These are phyloP conservation scores for Akebia trifoliata DNA, from an alignment of 164 flowering plant species.

Conservation along the genomic window DNA sequence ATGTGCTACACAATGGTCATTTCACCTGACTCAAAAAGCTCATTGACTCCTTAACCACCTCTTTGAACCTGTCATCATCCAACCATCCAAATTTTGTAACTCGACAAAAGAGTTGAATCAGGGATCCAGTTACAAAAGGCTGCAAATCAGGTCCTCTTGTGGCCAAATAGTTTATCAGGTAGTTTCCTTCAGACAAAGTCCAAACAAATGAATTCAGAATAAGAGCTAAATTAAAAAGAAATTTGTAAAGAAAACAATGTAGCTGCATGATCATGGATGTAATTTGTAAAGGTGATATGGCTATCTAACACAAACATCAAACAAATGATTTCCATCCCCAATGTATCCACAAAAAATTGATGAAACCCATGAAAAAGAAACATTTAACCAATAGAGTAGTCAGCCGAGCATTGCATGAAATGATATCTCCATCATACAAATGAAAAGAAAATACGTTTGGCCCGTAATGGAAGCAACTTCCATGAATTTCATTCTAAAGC, in stretches of 20 bases:
- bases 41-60: constrained; percentile 72
- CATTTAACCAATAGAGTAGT: too few species aligned
- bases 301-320: too few species aligned
- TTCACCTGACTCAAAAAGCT: constrained; percentile 87
- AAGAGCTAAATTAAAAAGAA: not conserved
- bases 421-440: too few species aligned
- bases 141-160: constrained; percentile 91
- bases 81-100: constrained; percentile 96
- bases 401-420: too few species aligned
- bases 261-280: not conserved
- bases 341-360: too few species aligned
- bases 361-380: too few species aligned
- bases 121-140: constrained; percentile 81
- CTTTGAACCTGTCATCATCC: constrained; percentile 90
- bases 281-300: not conserved
- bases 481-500: constrained; percentile 1
- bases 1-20: not conserved
- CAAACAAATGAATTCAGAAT: constrained; percentile 16
- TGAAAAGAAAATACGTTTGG: too few species aligned
- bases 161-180: constrained; percentile 82
- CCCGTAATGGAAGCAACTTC: too few species aligned
- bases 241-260: not conserved
- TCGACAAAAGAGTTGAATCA: constrained; percentile 83
- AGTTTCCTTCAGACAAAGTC: constrained; percentile 62
- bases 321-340: too few species aligned